Base-by-base conservation (phyloP, 2,329 filamentous ascomycete genomes). In the Nemania abortiva region DNA sequence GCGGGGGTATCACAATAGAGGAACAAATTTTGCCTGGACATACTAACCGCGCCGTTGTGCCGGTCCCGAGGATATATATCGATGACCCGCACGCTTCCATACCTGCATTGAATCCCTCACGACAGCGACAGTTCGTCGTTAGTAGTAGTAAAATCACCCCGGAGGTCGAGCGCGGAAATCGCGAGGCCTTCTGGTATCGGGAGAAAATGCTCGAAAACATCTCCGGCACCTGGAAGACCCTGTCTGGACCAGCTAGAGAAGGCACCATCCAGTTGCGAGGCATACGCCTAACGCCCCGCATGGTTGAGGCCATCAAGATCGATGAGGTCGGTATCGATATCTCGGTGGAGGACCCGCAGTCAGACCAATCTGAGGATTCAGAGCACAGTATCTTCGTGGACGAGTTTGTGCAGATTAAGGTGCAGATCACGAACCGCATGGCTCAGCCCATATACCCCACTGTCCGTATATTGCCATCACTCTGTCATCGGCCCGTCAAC, bases 71-170 rank as follows among this genome's bases (percentile, higher is more conserved):
- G 42, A 85, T 97, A 47, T 92, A 92, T 77, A 80, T 97, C 22
- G 85, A 90, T n/a, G 88, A 96, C 70, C 90, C 93, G 2, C 89
- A 94, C 76, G 90, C 90, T 1, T 85, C 91, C 1, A 92, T 98
- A 47, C 95, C 94, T 0, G 91, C 90, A 1, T 84, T 97, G 10
- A 94, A 95, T 73, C 91, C 92, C 0, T 90, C 91, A 0, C 90
- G 91, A n/a, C 91, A 94, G 77, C 88, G 94, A n/a, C 95, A 98
- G 77, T 98, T 97, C 75, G 93, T 98, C 34, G 93, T 97, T 52
- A 96, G 92, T 79, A 88, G 90, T 18, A 90, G 89, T 77, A 92
- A 92, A 74, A 89, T 95, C 65, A 91, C 92, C 0, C 92, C 93
- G 0, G 93, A 96, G 72, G 88, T 87, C 52, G 95, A 98, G 81